phyloP scores from a whole-genome alignment of 2,329 filamentous ascomycete species.

The Fusarium domesticum region DNA sequence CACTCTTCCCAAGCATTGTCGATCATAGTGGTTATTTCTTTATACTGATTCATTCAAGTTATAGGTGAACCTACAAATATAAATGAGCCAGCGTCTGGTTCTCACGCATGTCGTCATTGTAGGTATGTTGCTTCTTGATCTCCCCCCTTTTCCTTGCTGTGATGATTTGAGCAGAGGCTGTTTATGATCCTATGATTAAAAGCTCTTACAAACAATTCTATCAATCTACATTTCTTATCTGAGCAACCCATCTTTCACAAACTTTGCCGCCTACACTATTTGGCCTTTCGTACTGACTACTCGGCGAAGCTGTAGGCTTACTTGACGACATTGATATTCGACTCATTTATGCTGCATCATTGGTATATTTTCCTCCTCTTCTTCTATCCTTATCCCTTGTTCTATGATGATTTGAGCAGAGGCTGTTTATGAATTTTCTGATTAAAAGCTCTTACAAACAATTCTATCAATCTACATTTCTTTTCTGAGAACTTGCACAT shows the following conservation, averaged over 20 bases:
- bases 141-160: conserved; percentile 35
- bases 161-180: conserved; percentile 44
- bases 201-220: conserved; percentile 29
- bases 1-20: background rate
- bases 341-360: conserved; percentile 8
- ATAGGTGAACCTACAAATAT: background rate
- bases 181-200: conserved; percentile 47
- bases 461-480: conserved; percentile 5
- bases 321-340: conserved; percentile 3
- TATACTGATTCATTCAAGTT: background rate
- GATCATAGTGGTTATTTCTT: background rate
- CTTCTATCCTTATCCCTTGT: background rate
- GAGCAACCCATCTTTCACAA: conserved; percentile 1
- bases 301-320: conserved; percentile 3
- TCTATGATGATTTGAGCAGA: conserved; percentile 44
- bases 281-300: background rate
- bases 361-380: conserved; percentile 24
- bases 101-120: background rate
- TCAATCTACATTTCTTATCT: conserved; percentile 22
- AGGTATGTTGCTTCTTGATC: background rate
- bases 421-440: conserved; percentile 45
- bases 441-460: conserved; percentile 33
- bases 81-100: background rate
- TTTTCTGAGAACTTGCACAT: background rate
- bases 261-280: background rate